Evolutionary conservation across 768 basidiomycete species (phyloP), one percentile per base, ranked within the genome.

Genomic region (Xanthoconium stramineum): DNA sequence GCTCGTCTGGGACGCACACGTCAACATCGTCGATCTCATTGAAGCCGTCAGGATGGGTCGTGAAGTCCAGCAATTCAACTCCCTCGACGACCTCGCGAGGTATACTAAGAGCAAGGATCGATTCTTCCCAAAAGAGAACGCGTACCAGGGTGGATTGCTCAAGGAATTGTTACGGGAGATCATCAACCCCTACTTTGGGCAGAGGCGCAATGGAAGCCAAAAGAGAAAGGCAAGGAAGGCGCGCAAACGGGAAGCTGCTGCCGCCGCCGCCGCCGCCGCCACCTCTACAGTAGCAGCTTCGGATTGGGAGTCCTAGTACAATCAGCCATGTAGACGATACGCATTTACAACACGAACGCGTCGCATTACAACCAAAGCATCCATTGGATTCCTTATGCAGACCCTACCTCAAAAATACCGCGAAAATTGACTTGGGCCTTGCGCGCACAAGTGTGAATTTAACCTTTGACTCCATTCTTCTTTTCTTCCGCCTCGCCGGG

Each of bases 21-120:
- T 75, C 44, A 72, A 75, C 42, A 60, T 74, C 5, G 60, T 70
- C 24, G 69, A 74, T 45, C 62, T 75, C 38, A 43, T 73, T 19
- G 56, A 71, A 19, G 51, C 61, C 0, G 53, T 33, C 2, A 49
- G 52, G 15, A 58, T 59, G 2, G 57, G 62, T 6, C 19, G 52
- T 0, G 49, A 53, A 6, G 66, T 74, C 6, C 45, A 12, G 0
- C 44, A 35, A 7, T 75, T 74, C 52, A 2, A 17, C 10, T 59
- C 62, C 0, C 62, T 69, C 29, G 42, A 44, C 0, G 49, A 62
- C 6, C 67, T 73, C 1, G 63, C 59, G 8, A 1, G 19, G 9
- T 73, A 72, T 36, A 73, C 70, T 0, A 54, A 15, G 14, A 2
- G 2, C 17, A 63, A 47, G 12, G 20, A 38, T 11, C 65, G 61